Evolutionary conservation across 495 filamentous ascomycete genomes (phyloP), one percentile per base, ranked within the genome.

Genomic region (Hyaloscypha variabilis): DNA sequence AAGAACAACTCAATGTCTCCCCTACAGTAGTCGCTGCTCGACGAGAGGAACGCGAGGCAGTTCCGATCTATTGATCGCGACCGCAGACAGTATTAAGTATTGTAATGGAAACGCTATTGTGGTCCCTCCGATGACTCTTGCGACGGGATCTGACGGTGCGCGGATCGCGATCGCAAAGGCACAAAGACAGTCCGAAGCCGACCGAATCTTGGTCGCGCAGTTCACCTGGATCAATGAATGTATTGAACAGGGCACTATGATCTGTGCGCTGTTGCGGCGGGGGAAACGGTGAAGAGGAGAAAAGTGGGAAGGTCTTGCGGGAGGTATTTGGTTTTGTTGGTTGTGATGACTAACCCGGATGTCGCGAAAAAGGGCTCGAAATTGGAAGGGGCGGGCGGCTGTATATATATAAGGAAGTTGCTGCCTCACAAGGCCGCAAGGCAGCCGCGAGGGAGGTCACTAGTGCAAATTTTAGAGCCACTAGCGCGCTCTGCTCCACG

Each of bases 1-100:
- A 97, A 91, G 83, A 91, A 96, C 94, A 97, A 97, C 72, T 88
- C 78, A 97, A 97, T 97, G 94, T 92, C 89, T 97, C 94, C 91
- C 93, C 92, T 88, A 79, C 76, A 76, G 77, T 68, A n/a, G 73
- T 71, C 39, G 39, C 72, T 80, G 77, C 75, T 70, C 71, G 63
- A 65, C 68, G 49, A 55, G 21, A 30, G 56, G 26, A 54, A 28
- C 30, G 50, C 58, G 63, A 50, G 19, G 8, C 42, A 6, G 62
- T 60, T 65, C 54, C 63, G 31, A 23, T 26, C 39, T 26, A 21
- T 56, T 34, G 63, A 67, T 71, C 62, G 62, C 49, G 62, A 50
- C 63, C 60, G 49, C 54, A 17, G 39, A 61, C 50, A 58, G 29
- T 51, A 66, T 63, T 67, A 67, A 53, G 30, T 63, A 60, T 11